Conservation (phyloP, 306 rosid species). For the Astragalus membranaceus region DNA sequence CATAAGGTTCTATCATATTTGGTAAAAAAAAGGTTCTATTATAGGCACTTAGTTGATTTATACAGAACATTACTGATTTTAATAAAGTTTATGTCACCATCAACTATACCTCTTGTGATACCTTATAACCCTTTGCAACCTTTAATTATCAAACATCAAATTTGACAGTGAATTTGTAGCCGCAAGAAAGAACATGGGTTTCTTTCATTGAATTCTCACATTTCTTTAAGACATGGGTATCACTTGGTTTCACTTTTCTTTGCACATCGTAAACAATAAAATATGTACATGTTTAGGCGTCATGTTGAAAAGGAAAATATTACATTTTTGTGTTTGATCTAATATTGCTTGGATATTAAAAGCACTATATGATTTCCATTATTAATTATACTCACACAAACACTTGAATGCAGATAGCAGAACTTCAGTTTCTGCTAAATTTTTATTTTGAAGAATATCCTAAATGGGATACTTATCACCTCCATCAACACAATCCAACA, state of each 20-base stretch:
- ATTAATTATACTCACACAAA: neutral
- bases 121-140: neutral
- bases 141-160: neutral
- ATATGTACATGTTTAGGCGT: neutral
- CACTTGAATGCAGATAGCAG: conserved; percentile 23
- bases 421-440: neutral
- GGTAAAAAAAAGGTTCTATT: too few species aligned
- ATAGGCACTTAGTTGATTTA: neutral
- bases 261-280: conserved; percentile 6
- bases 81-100: too few species aligned
- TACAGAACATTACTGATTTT: neutral
- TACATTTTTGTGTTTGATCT: too few species aligned
- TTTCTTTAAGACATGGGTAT: conserved; percentile 9
- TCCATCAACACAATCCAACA: conserved; percentile 5
- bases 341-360: conserved; percentile 1
- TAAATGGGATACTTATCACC: conserved; percentile 17
- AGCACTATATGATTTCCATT: neutral
- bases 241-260: neutral
- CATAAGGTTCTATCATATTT: too few species aligned
- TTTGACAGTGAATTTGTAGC: neutral
- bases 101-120: neutral
- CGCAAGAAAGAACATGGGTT: conserved; percentile 3
- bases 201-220: neutral
- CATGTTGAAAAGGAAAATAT: neutral
- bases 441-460: neutral